Evolutionary conservation across 2,329 filamentous ascomycete genomes (phyloP).

Genomic region (Ascochyta koolunga): DNA sequence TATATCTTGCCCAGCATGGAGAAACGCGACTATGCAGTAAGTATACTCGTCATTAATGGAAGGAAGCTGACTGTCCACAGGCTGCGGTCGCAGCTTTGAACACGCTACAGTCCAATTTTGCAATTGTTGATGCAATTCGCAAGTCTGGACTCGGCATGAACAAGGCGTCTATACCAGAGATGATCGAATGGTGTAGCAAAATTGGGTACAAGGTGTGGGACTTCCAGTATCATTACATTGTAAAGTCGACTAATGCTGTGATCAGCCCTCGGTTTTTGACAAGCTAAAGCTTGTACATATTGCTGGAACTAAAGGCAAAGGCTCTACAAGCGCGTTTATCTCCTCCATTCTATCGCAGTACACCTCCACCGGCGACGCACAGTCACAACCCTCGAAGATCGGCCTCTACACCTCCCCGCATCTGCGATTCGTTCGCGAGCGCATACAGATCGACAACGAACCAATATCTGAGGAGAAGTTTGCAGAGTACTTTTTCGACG

Average conservation of each 20-base stretch:
- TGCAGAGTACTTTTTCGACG: slow-evolving; percentile 78
- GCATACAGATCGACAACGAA: slow-evolving; percentile 78
- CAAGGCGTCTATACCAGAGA: slow-evolving; percentile 77
- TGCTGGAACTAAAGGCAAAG: slow-evolving; percentile 93
- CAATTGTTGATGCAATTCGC: slow-evolving; percentile 76
- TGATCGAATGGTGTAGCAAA: slow-evolving; percentile 76
- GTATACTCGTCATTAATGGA: slow-evolving; percentile 5
- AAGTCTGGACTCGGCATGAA: slow-evolving; percentile 78
- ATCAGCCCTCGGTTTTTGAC: slow-evolving; percentile 66
- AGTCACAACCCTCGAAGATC: slow-evolving; percentile 59
- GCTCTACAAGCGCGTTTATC: slow-evolving; percentile 83
- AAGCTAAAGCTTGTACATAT: slow-evolving; percentile 75
- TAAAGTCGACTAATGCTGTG: slow-evolving; percentile 11
- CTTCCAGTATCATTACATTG: slow-evolving; percentile 17
- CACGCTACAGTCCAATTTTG: slow-evolving; percentile 78
- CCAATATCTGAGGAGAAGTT: slow-evolving; percentile 74
- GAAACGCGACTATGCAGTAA: slow-evolving; percentile 45
- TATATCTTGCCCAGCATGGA: slow-evolving; percentile 34
- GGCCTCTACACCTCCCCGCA: slow-evolving; percentile 89
- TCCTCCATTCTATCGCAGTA: slow-evolving; percentile 78
- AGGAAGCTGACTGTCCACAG: slow-evolving; percentile 46
- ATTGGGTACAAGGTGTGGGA: slow-evolving; percentile 74
- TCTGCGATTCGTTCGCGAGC: slow-evolving; percentile 80
- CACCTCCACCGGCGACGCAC: slow-evolving; percentile 45
- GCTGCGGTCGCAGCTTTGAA: slow-evolving; percentile 77